phyloP scores from a whole-genome alignment of 768 basidiomycete genomes.

The Hericium alpestre region DNA sequence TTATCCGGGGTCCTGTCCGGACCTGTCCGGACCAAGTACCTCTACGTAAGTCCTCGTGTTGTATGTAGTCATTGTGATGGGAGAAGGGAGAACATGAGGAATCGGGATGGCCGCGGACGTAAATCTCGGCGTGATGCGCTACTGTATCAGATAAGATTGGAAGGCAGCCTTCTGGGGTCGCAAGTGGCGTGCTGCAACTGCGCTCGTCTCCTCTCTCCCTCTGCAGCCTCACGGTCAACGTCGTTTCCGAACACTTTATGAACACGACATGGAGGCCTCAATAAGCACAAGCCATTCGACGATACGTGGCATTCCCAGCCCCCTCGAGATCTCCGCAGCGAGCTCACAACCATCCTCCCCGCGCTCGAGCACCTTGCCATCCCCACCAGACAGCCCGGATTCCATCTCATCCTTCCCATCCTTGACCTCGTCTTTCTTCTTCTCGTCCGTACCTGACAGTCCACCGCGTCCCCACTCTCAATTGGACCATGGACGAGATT shows the following conservation, averaged over 20 bases:
- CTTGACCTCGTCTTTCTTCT: slow-evolving; percentile 67
- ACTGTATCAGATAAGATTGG: neutral
- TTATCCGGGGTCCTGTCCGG: no score
- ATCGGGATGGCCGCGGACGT: neutral
- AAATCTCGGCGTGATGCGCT: neutral
- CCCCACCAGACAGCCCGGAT: slow-evolving; percentile 52
- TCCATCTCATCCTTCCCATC: slow-evolving; percentile 65
- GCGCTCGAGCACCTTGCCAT: slow-evolving; percentile 35
- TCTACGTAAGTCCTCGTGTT: no score
- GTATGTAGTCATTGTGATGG: no score
- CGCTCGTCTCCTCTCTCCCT: neutral
- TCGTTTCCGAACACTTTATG: neutral
- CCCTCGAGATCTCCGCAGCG: slow-evolving; percentile 7
- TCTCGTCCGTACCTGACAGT: slow-evolving; percentile 62
- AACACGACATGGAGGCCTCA: neutral
- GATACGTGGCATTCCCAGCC: slow-evolving; percentile 3
- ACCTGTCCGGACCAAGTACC: no score
- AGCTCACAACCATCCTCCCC: slow-evolving; percentile 37
- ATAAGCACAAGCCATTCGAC: slow-evolving; percentile 9
- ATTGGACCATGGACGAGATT: slow-evolving; percentile 24
- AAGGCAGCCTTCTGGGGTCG: neutral
- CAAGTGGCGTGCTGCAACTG: neutral
- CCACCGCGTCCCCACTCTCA: slow-evolving; percentile 43
- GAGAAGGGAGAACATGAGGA: neutral
- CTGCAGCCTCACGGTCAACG: neutral